A percentile compares a stretch with the other conserved stretches of the same genome.
Evolutionary conservation across 768 basidiomycete species (phyloP).

Genomic region (Thelephora aurantiotincta): DNA sequence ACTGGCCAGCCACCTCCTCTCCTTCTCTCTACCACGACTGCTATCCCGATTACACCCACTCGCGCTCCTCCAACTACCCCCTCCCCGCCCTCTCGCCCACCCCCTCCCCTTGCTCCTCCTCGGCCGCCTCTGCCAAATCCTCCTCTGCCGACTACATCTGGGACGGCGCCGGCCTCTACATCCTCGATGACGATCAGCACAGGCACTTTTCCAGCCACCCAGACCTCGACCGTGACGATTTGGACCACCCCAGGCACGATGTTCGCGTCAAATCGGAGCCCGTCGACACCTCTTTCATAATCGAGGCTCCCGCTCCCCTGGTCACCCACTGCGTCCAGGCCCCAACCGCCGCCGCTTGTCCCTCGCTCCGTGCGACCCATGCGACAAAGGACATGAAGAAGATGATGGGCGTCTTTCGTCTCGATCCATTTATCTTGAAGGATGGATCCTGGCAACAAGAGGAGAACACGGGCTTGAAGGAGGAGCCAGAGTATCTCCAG

Average conservation of each 20-base stretch:
- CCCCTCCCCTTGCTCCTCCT: conserved; percentile 3
- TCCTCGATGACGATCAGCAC: conserved; percentile 3
- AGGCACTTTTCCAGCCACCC: conserved; percentile 2
- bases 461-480: conserved; percentile 9
- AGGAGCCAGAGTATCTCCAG: background rate
- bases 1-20: conserved; percentile 5
- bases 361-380: conserved; percentile 51
- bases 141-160: conserved; percentile 5
- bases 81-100: conserved; percentile 3
- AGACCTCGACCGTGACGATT: conserved; percentile 6
- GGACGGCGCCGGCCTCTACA: conserved; percentile 3
- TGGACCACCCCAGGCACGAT: conserved; percentile 4
- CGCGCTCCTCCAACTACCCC: background rate
- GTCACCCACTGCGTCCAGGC: conserved; percentile 10
- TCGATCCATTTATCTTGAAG: conserved; percentile 53
- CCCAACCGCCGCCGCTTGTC: background rate
- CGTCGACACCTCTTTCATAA: conserved; percentile 2
- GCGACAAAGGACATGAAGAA: conserved; percentile 54
- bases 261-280: conserved; percentile 8
- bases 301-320: background rate
- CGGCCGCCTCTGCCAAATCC: background rate
- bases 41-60: background rate
- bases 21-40: background rate
- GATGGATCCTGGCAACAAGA: conserved; percentile 4
- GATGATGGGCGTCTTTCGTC: conserved; percentile 68